A percentile compares a stretch with the other conserved stretches of the same genome.
Evolutionary conservation across 1,284 basidiomycete genomes (phyloP).

Genomic region (Amylostereum chailletii): DNA sequence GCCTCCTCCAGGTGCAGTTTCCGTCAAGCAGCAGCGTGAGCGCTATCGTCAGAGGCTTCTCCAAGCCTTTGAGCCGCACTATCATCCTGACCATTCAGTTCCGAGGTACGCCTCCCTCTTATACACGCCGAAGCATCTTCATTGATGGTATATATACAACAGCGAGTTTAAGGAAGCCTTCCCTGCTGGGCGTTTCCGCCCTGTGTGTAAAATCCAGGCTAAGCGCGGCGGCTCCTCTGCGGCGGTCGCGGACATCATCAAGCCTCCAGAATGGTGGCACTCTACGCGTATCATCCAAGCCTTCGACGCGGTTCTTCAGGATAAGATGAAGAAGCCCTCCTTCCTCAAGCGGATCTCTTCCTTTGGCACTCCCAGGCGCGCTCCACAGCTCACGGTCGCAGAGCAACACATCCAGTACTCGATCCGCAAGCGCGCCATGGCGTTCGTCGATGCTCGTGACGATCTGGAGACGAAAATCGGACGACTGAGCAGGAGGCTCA

Average conservation of each 20-base stretch:
- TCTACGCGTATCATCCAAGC: slow-evolving; percentile 82
- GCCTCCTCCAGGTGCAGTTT: slow-evolving; percentile 76
- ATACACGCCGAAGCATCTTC: slow-evolving; percentile 3
- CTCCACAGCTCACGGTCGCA: slow-evolving; percentile 65
- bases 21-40: slow-evolving; percentile 76
- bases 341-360: slow-evolving; percentile 80
- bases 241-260: slow-evolving; percentile 78
- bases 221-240: slow-evolving; percentile 73
- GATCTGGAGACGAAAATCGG: slow-evolving; percentile 88
- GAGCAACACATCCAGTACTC: slow-evolving; percentile 80
- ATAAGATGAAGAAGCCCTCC: slow-evolving; percentile 87
- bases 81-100: slow-evolving; percentile 75
- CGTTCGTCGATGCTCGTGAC: slow-evolving; percentile 89
- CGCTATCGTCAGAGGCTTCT: slow-evolving; percentile 74
- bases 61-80: slow-evolving; percentile 74
- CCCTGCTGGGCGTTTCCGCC: slow-evolving; percentile 80
- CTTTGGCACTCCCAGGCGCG: slow-evolving; percentile 63
- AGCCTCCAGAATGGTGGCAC: slow-evolving; percentile 89
- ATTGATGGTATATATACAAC: slow-evolving; percentile 1
- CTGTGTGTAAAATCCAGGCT: slow-evolving; percentile 76
- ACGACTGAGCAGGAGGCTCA: slow-evolving; percentile 70
- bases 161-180: slow-evolving; percentile 95
- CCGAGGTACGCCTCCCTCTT: slow-evolving; percentile 43
- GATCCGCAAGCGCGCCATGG: slow-evolving; percentile 82
- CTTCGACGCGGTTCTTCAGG: slow-evolving; percentile 81